Percentiles rank a stretch among this genome's conserved stretches.
These are phyloP conservation scores for Chamaecyparis obtusa DNA, from an alignment of 75 land plant genomes.

Conservation along the genomic window DNA sequence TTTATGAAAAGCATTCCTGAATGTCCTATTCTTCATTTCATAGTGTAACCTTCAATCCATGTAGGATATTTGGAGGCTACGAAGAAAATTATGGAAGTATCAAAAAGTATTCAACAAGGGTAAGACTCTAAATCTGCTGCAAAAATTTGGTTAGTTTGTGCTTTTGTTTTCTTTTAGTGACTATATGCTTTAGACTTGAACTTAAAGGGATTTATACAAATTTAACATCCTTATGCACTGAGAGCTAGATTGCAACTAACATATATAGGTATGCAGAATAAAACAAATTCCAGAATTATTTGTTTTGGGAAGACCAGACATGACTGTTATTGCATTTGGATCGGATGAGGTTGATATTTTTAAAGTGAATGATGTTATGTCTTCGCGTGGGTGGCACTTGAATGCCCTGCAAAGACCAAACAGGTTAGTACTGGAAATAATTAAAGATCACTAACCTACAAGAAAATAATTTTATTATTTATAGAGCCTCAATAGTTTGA, in stretches of 20 bases:
- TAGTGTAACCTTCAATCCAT: not conserved
- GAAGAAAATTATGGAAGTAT: conserved; percentile 72
- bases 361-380: conserved; percentile 90
- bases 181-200: not conserved
- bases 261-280: conserved; percentile 50
- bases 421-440: conserved; percentile 49
- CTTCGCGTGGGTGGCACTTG: conserved; percentile 92
- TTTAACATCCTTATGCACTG: not conserved
- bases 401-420: conserved; percentile 96
- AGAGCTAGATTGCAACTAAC: conserved; percentile 1
- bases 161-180: not conserved
- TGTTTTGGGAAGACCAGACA: conserved; percentile 88
- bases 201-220: not conserved
- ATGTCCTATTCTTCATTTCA: not conserved
- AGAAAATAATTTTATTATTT: not conserved
- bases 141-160: conserved; percentile 1
- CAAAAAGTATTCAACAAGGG: conserved; percentile 80
- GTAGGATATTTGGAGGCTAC: conserved; percentile 82
- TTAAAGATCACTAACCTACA: not conserved
- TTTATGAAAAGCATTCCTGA: not conserved
- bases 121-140: conserved; percentile 20
- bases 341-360: conserved; percentile 81
- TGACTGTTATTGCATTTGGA: conserved; percentile 95
- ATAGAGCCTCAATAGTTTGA: not conserved
- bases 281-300: conserved; percentile 73